These are phyloP conservation scores for Cadophora malorum DNA, from an alignment of 2,329 filamentous ascomycete species.

Conservation along the genomic window DNA sequence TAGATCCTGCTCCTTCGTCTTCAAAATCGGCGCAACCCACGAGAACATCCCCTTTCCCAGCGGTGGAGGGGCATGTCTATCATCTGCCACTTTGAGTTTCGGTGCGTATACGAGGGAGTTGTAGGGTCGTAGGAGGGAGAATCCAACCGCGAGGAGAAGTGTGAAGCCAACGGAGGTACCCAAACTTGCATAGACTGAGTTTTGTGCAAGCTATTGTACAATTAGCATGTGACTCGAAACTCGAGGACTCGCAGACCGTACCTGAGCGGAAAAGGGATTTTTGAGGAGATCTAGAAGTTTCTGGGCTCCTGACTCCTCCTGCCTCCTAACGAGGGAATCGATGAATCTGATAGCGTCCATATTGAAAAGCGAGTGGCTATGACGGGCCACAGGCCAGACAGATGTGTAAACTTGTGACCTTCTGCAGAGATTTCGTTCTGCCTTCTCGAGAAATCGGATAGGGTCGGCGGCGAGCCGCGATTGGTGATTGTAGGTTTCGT, in stretches of 20 bases:
- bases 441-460: slow-evolving; percentile 4
- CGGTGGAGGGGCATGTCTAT: slow-evolving; percentile 85
- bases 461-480: slow-evolving; percentile 18
- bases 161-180: slow-evolving; percentile 81
- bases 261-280: slow-evolving; percentile 40
- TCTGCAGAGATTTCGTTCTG: slow-evolving; percentile 11
- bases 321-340: slow-evolving; percentile 32
- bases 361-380: slow-evolving; percentile 41
- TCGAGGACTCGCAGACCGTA: slow-evolving; percentile 14
- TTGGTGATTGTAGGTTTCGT: background rate
- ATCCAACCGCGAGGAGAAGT: slow-evolving; percentile 74
- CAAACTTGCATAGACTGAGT: slow-evolving; percentile 79
- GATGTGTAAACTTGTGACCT: slow-evolving; percentile 25
- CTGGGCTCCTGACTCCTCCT: slow-evolving; percentile 33
- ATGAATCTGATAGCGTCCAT: slow-evolving; percentile 35
- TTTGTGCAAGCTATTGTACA: slow-evolving; percentile 44
- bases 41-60: slow-evolving; percentile 87
- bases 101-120: slow-evolving; percentile 94
- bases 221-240: slow-evolving; percentile 26
- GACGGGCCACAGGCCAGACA: slow-evolving; percentile 42
- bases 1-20: slow-evolving; percentile 77
- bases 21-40: slow-evolving; percentile 82
- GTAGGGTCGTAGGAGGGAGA: slow-evolving; percentile 89
- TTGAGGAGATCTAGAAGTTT: slow-evolving; percentile 42
- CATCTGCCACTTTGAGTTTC: slow-evolving; percentile 89